A percentile compares a stretch with the other conserved stretches of the same genome.
Evolutionary conservation across 176 grass and related monocot species (phyloP).

Genomic region (Cocos nucifera): DNA sequence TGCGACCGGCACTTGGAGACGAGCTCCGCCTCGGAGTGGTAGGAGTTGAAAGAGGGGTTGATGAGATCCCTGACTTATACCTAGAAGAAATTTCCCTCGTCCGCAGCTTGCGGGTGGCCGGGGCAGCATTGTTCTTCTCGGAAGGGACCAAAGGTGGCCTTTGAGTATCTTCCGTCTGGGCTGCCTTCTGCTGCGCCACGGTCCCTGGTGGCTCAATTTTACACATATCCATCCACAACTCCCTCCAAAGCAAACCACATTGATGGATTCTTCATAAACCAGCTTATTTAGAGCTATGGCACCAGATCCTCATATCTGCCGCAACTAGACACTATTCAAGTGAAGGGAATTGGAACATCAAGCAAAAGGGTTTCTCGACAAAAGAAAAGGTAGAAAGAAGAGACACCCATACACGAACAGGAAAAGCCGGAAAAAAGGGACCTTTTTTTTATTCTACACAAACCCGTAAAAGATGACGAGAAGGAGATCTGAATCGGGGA

Average conservation of each 20-base stretch:
- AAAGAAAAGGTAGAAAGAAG: slow-evolving; percentile 6
- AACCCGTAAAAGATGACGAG: no score
- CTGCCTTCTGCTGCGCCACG: slow-evolving; percentile 23
- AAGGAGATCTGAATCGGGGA: no score
- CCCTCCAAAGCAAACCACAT: slow-evolving; percentile 43
- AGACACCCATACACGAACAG: slow-evolving; percentile 5
- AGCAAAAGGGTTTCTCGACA: not conserved
- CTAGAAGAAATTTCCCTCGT: slow-evolving; percentile 50
- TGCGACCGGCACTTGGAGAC: slow-evolving; percentile 45
- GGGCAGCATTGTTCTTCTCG: slow-evolving; percentile 66
- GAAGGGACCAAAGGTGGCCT: slow-evolving; percentile 61
- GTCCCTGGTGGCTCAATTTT: slow-evolving; percentile 9
- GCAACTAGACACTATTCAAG: slow-evolving; percentile 12
- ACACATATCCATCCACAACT: slow-evolving; percentile 40
- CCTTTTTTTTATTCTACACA: no score
- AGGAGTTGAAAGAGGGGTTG: slow-evolving; percentile 19
- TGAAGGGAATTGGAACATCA: slow-evolving; percentile 6
- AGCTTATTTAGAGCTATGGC: slow-evolving; percentile 1
- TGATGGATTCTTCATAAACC: slow-evolving; percentile 26
- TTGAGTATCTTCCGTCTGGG: slow-evolving; percentile 32
- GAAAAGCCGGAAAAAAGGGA: not conserved
- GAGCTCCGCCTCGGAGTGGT: slow-evolving; percentile 36
- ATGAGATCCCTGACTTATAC: slow-evolving; percentile 42
- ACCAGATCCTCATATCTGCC: slow-evolving; percentile 19
- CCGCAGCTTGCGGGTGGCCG: slow-evolving; percentile 7